These are phyloP conservation scores for Alternaria incomplexa DNA, from an alignment of 2,329 filamentous ascomycete species.

Conservation along the genomic window DNA sequence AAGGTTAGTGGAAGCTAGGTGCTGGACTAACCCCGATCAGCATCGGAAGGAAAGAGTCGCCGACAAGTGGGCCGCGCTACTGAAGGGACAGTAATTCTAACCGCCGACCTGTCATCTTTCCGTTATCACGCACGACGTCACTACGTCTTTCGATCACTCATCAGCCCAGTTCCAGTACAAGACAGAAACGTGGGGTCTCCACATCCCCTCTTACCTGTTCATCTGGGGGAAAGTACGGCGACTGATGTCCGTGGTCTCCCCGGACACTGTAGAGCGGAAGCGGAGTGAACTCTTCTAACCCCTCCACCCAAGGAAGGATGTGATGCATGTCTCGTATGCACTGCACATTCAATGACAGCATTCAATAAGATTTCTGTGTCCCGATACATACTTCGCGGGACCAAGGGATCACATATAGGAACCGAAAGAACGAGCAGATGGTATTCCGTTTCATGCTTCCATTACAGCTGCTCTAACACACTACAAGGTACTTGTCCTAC, in stretches of 20 bases:
- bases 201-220: not conserved
- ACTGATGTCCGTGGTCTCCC: not conserved
- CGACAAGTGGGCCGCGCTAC: conserved; percentile 4
- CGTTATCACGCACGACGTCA: not conserved
- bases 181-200: not conserved
- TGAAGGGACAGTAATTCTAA: not conserved
- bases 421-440: not conserved
- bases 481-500: not conserved
- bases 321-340: not conserved
- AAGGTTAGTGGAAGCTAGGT: not conserved
- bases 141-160: not conserved
- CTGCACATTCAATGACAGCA: not conserved
- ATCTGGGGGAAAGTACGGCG: not conserved
- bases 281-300: not conserved
- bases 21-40: not conserved
- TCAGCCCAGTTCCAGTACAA: not conserved
- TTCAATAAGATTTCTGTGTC: not conserved
- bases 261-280: not conserved
- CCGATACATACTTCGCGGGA: not conserved
- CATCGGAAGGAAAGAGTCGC: conserved; percentile 3
- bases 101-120: not conserved
- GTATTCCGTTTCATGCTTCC: not conserved
- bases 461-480: not conserved
- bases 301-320: not conserved
- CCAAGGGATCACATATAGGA: not conserved